These are phyloP conservation scores for Aspergillus bridgeri DNA, from an alignment of 495 filamentous ascomycete genomes.

Conservation along the genomic window DNA sequence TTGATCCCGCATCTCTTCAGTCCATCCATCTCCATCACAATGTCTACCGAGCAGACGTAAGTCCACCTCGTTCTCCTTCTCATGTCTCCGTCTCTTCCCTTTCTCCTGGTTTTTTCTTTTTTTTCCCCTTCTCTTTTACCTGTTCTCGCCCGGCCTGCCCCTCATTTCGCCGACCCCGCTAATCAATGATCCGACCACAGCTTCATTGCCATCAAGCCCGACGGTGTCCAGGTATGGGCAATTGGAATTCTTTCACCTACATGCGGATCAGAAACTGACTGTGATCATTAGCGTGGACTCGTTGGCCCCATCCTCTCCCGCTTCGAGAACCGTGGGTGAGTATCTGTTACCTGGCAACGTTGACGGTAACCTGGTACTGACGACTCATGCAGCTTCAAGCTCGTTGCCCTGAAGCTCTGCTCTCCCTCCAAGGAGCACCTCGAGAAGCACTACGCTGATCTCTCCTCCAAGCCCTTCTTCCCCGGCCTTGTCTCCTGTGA, in stretches of 20 bases:
- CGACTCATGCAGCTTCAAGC: slow-evolving; percentile 73
- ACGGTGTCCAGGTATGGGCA: slow-evolving; percentile 88
- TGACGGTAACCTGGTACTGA: slow-evolving; percentile 15
- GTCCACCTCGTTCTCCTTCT: slow-evolving; percentile 33
- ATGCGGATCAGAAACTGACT: slow-evolving; percentile 24
- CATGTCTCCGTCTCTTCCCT: slow-evolving; percentile 4
- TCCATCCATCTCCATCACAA: slow-evolving; percentile 55
- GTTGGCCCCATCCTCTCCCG: slow-evolving; percentile 93
- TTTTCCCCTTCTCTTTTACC: slow-evolving; percentile 6
- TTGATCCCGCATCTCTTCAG: slow-evolving; percentile 20
- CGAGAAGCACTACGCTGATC: slow-evolving; percentile 95
- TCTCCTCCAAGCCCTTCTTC: slow-evolving; percentile 94
- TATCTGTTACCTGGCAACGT: slow-evolving; percentile 11
- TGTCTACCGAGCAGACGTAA: slow-evolving; percentile 92
- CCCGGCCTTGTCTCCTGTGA: slow-evolving; percentile 82
- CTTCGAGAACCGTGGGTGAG: slow-evolving; percentile 91
- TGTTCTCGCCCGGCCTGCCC: slow-evolving; percentile 21
- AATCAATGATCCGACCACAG: slow-evolving; percentile 48
- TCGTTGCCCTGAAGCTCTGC: slow-evolving; percentile 92
- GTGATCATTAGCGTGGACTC: slow-evolving; percentile 74
- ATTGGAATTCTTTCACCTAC: slow-evolving; percentile 3
- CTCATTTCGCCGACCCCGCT: slow-evolving; percentile 38
- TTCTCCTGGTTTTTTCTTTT: slow-evolving; percentile 23
- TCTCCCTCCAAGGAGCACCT: slow-evolving; percentile 87
- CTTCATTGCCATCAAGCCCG: slow-evolving; percentile 99